A percentile compares a stretch with the other conserved stretches of the same genome.
Evolutionary conservation across 495 filamentous ascomycete genomes (phyloP).

Genomic region (Neurospora terricola): DNA sequence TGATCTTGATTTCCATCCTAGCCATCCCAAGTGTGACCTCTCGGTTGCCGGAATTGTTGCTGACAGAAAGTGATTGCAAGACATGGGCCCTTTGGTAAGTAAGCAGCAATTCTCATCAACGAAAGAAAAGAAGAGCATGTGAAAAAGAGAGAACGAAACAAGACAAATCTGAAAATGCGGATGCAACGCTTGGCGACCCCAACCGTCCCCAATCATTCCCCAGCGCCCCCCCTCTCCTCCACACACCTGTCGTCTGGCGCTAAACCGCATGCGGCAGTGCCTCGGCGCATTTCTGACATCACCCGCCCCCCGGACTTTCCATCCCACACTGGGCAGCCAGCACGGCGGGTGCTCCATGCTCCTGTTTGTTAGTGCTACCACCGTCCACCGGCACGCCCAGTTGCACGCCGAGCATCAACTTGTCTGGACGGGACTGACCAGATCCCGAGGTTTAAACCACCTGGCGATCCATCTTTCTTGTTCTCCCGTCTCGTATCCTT

Average conservation of each 20-base stretch:
- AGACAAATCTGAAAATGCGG: background rate
- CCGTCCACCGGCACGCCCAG: background rate
- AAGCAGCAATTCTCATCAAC: background rate
- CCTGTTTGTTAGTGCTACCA: background rate
- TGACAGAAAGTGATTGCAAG: background rate
- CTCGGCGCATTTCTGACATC: conserved; percentile 29
- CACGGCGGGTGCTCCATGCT: background rate
- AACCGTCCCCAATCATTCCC: background rate
- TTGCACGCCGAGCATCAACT: background rate
- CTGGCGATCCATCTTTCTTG: background rate
- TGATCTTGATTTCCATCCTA: background rate
- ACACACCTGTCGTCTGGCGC: conserved; percentile 3
- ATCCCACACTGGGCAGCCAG: background rate
- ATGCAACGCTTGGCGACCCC: background rate
- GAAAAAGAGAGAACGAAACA: background rate
- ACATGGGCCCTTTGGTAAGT: background rate
- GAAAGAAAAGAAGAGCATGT: background rate
- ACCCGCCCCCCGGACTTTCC: conserved; percentile 8
- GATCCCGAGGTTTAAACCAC: background rate
- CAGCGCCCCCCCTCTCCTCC: background rate
- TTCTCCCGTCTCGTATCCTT: background rate
- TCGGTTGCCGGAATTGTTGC: background rate
- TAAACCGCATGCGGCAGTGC: conserved; percentile 23
- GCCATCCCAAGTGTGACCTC: background rate
- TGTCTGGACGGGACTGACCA: background rate